Evolutionary conservation across 1,284 basidiomycete genomes (phyloP).

Genomic region (Athelia psychrophila): DNA sequence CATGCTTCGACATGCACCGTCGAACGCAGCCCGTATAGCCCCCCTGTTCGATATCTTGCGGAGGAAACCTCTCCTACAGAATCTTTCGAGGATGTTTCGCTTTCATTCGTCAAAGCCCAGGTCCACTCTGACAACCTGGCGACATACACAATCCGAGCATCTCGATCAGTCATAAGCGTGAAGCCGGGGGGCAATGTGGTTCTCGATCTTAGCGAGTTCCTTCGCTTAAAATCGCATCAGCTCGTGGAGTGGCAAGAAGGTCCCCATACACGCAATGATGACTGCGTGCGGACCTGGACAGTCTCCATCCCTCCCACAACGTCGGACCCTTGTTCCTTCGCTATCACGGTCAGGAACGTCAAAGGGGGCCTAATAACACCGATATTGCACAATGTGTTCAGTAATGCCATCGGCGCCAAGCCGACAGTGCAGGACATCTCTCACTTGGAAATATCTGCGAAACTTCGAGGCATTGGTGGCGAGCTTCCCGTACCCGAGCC

Average conservation of each 20-base stretch:
- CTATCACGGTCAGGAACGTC: slow-evolving; percentile 46
- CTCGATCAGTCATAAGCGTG: slow-evolving; percentile 28
- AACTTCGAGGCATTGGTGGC: slow-evolving; percentile 37
- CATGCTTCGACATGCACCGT: slow-evolving; percentile 32
- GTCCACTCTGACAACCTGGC: slow-evolving; percentile 46
- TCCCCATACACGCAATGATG: slow-evolving; percentile 54
- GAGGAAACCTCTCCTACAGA: slow-evolving; percentile 37
- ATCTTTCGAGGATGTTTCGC: slow-evolving; percentile 27
- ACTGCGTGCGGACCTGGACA: slow-evolving; percentile 66
- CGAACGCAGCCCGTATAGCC: slow-evolving; percentile 53
- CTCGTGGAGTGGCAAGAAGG: slow-evolving; percentile 47
- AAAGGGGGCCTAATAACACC: slow-evolving; percentile 17
- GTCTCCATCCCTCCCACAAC: slow-evolving; percentile 37
- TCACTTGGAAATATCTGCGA: slow-evolving; percentile 28
- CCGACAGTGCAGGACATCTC: slow-evolving; percentile 14
- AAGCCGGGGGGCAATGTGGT: slow-evolving; percentile 53
- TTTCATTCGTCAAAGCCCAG: slow-evolving; percentile 36
- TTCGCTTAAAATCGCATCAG: slow-evolving; percentile 43
- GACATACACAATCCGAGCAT: slow-evolving; percentile 50
- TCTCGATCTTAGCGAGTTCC: slow-evolving; percentile 49
- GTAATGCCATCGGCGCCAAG: slow-evolving; percentile 1
- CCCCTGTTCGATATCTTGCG: slow-evolving; percentile 49
- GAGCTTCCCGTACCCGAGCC: slow-evolving; percentile 32
- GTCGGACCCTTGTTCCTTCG: slow-evolving; percentile 25
- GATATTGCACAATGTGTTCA: slow-evolving; percentile 10